Base-by-base conservation (phyloP, 2,329 filamentous ascomycete genomes). In the Xylaria sp. region DNA sequence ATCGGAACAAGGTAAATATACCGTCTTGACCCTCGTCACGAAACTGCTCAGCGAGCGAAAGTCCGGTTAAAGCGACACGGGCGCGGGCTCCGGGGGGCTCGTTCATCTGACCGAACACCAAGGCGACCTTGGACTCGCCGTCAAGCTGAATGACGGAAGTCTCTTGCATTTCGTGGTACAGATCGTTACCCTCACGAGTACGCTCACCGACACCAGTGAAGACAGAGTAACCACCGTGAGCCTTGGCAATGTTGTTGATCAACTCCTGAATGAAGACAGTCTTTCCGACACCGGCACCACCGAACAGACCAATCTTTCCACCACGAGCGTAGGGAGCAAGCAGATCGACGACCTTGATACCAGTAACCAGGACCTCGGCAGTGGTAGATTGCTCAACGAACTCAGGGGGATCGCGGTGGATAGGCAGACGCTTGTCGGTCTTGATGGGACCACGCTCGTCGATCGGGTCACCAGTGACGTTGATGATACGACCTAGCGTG, bases 111-210 rank as follows among this genome's bases (percentile, higher is more conserved):
- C 95, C 95, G 85, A 99, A 99, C 73, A 99, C 95, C 73, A 99
- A 86, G 69, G 95, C 92, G 85, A 98, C 95, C 90, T 99, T 99
- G 81, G 95, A 98, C 77, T 97, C 94, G 82, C 95, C 95, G 71
- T 99, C 95, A 72, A 99, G 92, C 83, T 99, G 89, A 83, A 99
- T 99, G 87, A 99, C 95, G 78, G 91, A 92, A 73, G 95, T 99
- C 86, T 99, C 94, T 87, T 98, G 95, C 95, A 99, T 99, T 89
- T 99, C 95, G 85, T 99, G 94, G 90, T 99, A 99, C 87, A 99
- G 83, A 90, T 99, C 95, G 89, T 99, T 99, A 88, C 95, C 95
- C 90, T 99, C 95, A 92, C 95, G 95, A 79, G 95, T 99, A 87
- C 95, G 94, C 90, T 99, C 95, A 81, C 95, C 95, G 83, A 99